Base-by-base conservation (phyloP, 768 basidiomycete species). In the Filobasidium floriforme region DNA sequence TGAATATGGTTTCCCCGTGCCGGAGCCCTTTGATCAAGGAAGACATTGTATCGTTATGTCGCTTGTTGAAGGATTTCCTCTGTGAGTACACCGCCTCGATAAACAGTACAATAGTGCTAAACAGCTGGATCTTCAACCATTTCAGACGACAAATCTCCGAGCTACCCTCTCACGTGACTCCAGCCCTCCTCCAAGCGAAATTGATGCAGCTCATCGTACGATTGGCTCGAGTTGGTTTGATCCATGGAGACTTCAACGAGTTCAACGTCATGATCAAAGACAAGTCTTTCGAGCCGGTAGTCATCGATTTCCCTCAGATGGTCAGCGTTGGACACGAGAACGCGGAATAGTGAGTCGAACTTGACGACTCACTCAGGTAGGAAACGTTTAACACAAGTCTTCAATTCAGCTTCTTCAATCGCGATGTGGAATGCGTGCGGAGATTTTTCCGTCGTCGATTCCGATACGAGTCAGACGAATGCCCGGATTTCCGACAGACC, bases 251-350 rank as follows among this genome's bases (percentile, higher is more conserved):
- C 73, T 99, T 89, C 80, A 99, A 99, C 80, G 96, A 99, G 76
- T 99, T 98, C 82, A 98, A 99, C 78, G 92, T 99, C 70, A 86
- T 99, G 68, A 92, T 99, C 72, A 84, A 85, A 43, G 85, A 89
- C 55, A 87, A 87, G 62, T 81, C 79, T 54, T 84, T 84, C 7
- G 86, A 90, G 72, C 89, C 93, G 7, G 80, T 97, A 61, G 86
- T 99, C 51, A 99, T 99, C 72, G 96, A 99, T 81, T 99, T 99
- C 77, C 96, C 96, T 9, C 96, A 99, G 81, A 97, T 98, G 94
- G 91, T 98, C 79, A 91, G 89, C 82, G 93, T 90, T 29, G 89
- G 92, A 57, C 96, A 99, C 71, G 85, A 86, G 73, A 96, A 99
- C 76, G 96, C 96, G 6, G 96, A 98, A 81, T 96, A 89, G 91